A percentile compares a stretch with the other conserved stretches of the same genome.
Conservation (phyloP, 768 basidiomycete species). For the Pleurotus pulmonarius region DNA sequence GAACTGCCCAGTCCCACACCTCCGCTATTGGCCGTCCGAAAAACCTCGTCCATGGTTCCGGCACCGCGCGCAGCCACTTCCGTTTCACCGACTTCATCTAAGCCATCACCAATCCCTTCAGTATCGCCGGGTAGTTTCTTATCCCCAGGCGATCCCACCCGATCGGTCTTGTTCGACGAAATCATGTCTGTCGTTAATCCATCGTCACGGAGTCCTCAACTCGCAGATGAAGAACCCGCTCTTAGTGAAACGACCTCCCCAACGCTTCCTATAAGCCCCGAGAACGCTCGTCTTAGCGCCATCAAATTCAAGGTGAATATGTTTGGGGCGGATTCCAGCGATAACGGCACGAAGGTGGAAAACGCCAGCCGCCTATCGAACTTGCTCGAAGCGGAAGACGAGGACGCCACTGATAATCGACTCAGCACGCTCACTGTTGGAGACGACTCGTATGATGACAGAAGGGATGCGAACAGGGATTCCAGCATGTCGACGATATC, state of each 20-base stretch:
- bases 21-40: neutral
- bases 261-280: slow-evolving; percentile 19
- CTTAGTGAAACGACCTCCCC: slow-evolving; percentile 24
- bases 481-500: slow-evolving; percentile 44
- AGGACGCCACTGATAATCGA: neutral
- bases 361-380: neutral
- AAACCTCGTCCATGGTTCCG: neutral
- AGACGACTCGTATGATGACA: slow-evolving; percentile 11
- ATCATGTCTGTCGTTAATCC: slow-evolving; percentile 13
- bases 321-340: neutral
- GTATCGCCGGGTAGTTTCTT: neutral
- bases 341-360: neutral
- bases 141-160: slow-evolving; percentile 4
- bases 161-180: slow-evolving; percentile 16
- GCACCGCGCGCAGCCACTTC: neutral
- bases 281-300: neutral
- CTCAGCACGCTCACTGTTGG: slow-evolving; percentile 4
- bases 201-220: neutral
- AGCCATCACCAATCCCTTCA: slow-evolving; percentile 4
- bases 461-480: slow-evolving; percentile 30
- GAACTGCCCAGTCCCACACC: neutral
- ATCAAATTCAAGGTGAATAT: slow-evolving; percentile 6
- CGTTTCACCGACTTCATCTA: neutral
- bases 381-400: slow-evolving; percentile 1
- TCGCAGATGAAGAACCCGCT: slow-evolving; percentile 15